phyloP scores from a whole-genome alignment of 2,329 filamentous ascomycete species.

The Rhynchosporium graminicola region DNA sequence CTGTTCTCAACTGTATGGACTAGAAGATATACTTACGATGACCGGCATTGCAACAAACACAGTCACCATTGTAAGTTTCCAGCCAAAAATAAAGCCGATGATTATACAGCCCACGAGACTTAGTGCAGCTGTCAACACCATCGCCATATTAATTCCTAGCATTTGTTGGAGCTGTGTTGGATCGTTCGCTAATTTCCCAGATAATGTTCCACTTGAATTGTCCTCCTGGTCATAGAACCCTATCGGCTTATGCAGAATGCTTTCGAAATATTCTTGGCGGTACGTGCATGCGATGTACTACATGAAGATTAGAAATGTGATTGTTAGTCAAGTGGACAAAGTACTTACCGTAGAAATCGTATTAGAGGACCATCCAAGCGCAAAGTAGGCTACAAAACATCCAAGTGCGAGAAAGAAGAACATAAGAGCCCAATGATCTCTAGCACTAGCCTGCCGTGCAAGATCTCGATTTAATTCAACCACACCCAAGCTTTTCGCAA shows the following conservation, averaged over 20 bases:
- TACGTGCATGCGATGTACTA: slow-evolving; percentile 42
- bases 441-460: slow-evolving; percentile 31
- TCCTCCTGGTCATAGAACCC: slow-evolving; percentile 47
- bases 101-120: slow-evolving; percentile 64
- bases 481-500: slow-evolving; percentile 40
- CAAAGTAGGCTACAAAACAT: slow-evolving; percentile 41
- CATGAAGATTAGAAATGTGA: slow-evolving; percentile 6
- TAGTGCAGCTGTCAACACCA: slow-evolving; percentile 63
- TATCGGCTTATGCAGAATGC: slow-evolving; percentile 46
- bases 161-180: slow-evolving; percentile 53
- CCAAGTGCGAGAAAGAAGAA: slow-evolving; percentile 49
- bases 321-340: neutral
- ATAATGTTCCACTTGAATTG: slow-evolving; percentile 51
- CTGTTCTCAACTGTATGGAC: neutral
- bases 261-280: slow-evolving; percentile 48
- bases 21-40: slow-evolving; percentile 35
- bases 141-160: slow-evolving; percentile 50
- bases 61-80: slow-evolving; percentile 73
- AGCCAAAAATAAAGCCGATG: slow-evolving; percentile 71
- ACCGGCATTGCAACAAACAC: slow-evolving; percentile 59
- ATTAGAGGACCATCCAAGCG: slow-evolving; percentile 44
- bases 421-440: slow-evolving; percentile 52
- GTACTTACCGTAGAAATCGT: slow-evolving; percentile 41
- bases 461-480: slow-evolving; percentile 28
- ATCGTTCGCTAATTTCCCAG: slow-evolving; percentile 49